Evolutionary conservation across 768 basidiomycete genomes (phyloP).

Genomic region (Suillus paluster): DNA sequence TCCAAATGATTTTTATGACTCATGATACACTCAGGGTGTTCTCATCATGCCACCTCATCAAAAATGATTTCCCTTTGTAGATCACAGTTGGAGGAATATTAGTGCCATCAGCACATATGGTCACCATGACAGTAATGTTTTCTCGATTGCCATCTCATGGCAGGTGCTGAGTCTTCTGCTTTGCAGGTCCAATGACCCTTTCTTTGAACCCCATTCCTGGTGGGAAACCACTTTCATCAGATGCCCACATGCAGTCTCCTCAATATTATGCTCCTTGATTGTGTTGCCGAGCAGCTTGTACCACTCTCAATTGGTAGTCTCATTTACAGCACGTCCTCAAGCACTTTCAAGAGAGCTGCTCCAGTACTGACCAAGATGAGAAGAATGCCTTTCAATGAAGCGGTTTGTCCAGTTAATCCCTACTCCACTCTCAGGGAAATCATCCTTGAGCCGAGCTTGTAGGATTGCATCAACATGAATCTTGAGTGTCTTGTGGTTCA

Average conservation of each 20-base stretch:
- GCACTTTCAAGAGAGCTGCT: conserved; percentile 38
- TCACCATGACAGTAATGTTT: conserved; percentile 35
- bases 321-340: conserved; percentile 42
- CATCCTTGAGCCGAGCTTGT: conserved; percentile 28
- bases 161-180: conserved; percentile 17
- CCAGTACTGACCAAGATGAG: conserved; percentile 35
- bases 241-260: conserved; percentile 15
- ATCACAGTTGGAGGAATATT: conserved; percentile 33
- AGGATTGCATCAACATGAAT: conserved; percentile 39
- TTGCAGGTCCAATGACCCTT: conserved; percentile 11
- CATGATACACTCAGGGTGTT: conserved; percentile 28
- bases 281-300: conserved; percentile 36
- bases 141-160: conserved; percentile 24
- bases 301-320: conserved; percentile 35
- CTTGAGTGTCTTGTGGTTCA: conserved; percentile 35
- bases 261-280: neutral
- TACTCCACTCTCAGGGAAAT: conserved; percentile 36
- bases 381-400: conserved; percentile 36
- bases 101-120: conserved; percentile 47
- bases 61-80: conserved; percentile 37
- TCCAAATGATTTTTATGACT: conserved; percentile 41
- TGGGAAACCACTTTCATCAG: conserved; percentile 21
- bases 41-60: conserved; percentile 32
- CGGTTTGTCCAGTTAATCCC: conserved; percentile 41
- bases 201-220: conserved; percentile 9